phyloP scores from a whole-genome alignment of 495 filamentous ascomycete species.

The Zalerion maritima region DNA sequence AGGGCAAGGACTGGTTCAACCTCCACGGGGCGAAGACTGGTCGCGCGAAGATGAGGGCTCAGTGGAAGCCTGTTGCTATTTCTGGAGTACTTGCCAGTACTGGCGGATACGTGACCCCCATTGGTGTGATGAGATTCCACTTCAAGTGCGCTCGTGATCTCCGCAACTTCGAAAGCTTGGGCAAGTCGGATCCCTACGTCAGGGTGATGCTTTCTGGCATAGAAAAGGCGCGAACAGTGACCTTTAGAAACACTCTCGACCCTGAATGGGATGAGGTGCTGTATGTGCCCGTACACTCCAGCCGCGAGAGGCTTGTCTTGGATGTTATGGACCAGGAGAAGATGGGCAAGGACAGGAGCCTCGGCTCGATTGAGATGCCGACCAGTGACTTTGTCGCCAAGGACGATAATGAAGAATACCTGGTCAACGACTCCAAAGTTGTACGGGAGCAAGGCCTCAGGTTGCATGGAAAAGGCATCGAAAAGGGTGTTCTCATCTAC shows the following conservation, averaged over 20 bases:
- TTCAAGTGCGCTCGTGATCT: constrained; percentile 71
- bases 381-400: constrained; percentile 66
- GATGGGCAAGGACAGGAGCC: constrained; percentile 69
- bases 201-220: constrained; percentile 80
- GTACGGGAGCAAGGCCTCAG: constrained; percentile 45
- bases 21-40: constrained; percentile 69
- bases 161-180: constrained; percentile 86
- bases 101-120: constrained; percentile 81
- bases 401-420: constrained; percentile 65
- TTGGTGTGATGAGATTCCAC: constrained; percentile 89
- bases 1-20: constrained; percentile 93
- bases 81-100: constrained; percentile 57
- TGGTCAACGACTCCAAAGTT: constrained; percentile 62
- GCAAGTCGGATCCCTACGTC: constrained; percentile 92
- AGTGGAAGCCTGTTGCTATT: constrained; percentile 91
- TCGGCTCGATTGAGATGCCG: constrained; percentile 64
- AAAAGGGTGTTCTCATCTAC: constrained; percentile 73
- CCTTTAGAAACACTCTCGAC: constrained; percentile 88
- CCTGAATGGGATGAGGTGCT: constrained; percentile 93
- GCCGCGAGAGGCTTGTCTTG: constrained; percentile 68
- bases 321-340: constrained; percentile 97
- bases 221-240: constrained; percentile 81
- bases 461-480: constrained; percentile 45
- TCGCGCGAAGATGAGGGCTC: constrained; percentile 69
- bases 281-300: constrained; percentile 81